phyloP scores from a whole-genome alignment of 2,329 filamentous ascomycete genomes.

The Tolypocladium cylindrosporum region DNA sequence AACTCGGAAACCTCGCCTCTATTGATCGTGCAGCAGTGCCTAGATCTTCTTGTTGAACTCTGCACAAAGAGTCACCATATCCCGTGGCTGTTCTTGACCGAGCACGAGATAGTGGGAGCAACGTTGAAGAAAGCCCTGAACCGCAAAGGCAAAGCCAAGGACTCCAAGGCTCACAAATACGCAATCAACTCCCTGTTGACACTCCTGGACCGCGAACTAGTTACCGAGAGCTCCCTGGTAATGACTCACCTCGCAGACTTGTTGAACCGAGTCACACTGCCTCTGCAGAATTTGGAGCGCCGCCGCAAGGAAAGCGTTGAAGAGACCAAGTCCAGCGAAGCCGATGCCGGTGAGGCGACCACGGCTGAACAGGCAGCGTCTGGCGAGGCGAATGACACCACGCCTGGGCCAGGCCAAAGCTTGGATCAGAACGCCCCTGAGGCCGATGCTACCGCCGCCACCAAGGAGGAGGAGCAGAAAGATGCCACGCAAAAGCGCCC shows the following conservation, averaged over 20 bases:
- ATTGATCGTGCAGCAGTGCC: slow-evolving; percentile 90
- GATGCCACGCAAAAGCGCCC: slow-evolving; percentile 37
- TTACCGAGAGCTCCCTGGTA: slow-evolving; percentile 93
- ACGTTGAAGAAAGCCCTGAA: slow-evolving; percentile 67
- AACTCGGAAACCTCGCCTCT: slow-evolving; percentile 87
- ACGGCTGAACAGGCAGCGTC: slow-evolving; percentile 9
- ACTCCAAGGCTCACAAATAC: slow-evolving; percentile 74
- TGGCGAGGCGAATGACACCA: slow-evolving; percentile 6
- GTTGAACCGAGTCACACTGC: slow-evolving; percentile 79
- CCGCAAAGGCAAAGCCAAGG: slow-evolving; percentile 82
- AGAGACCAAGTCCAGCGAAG: slow-evolving; percentile 31
- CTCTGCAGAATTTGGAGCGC: slow-evolving; percentile 71
- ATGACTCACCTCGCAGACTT: slow-evolving; percentile 90
- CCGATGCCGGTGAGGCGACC: slow-evolving; percentile 26
- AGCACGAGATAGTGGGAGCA: slow-evolving; percentile 69
- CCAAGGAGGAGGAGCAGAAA: slow-evolving; percentile 24
- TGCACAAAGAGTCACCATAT: slow-evolving; percentile 80
- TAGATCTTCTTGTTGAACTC: slow-evolving; percentile 75
- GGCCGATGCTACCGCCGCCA: slow-evolving; percentile 12
- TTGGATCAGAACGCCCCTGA: slow-evolving; percentile 11
- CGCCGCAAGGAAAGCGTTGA: slow-evolving; percentile 68
- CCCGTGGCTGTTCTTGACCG: slow-evolving; percentile 83
- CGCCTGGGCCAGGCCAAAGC: slow-evolving; percentile 16
- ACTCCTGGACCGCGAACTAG: slow-evolving; percentile 83
- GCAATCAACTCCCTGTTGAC: slow-evolving; percentile 85